Conservation (phyloP, 177 flowering plant species). For the Vitis hybrid region DNA sequence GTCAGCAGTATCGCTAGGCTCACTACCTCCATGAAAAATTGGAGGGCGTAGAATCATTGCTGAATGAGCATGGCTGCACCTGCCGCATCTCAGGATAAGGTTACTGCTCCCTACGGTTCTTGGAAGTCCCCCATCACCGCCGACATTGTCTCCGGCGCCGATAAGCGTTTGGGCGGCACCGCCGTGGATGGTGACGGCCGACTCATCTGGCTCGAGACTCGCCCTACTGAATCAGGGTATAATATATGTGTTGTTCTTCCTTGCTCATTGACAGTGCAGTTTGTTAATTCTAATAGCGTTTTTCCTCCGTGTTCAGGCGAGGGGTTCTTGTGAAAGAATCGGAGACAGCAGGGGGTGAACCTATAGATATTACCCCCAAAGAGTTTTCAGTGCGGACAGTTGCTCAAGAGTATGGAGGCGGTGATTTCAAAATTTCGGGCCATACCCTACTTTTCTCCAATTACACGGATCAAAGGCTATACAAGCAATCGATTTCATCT, state of each 20-base stretch:
- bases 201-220: constrained; percentile 80
- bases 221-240: constrained; percentile 84
- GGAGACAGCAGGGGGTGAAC: constrained; percentile 51
- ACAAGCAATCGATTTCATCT: constrained; percentile 55
- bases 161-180: constrained; percentile 70
- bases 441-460: constrained; percentile 72
- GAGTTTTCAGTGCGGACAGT: constrained; percentile 71
- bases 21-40: neutral
- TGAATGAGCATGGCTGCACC: constrained; percentile 27
- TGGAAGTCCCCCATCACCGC: constrained; percentile 97
- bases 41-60: constrained; percentile 1
- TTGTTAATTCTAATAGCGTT: neutral
- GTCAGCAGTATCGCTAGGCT: neutral
- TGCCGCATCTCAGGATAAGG: constrained; percentile 27
- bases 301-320: constrained; percentile 42
- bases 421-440: constrained; percentile 65
- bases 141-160: constrained; percentile 77
- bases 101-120: constrained; percentile 78
- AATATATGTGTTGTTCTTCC: neutral
- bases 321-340: constrained; percentile 67
- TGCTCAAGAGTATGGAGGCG: constrained; percentile 95
- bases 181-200: constrained; percentile 62
- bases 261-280: neutral
- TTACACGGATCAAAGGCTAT: constrained; percentile 87
- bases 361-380: constrained; percentile 69